Conservation (phyloP, 176 grass and related monocot species). For the Rhynchospora breviuscula region DNA sequence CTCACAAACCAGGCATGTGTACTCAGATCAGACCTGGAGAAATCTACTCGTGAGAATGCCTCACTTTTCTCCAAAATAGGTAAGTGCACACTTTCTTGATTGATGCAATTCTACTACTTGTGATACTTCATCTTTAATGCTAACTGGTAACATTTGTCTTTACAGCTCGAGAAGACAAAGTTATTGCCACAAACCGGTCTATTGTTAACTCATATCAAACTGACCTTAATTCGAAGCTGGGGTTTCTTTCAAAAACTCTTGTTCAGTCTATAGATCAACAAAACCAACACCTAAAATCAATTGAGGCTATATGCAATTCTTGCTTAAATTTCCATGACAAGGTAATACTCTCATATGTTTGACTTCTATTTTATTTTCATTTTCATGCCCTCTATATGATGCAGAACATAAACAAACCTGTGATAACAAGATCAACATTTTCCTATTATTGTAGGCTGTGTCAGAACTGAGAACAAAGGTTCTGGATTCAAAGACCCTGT, state of each 20-base stretch:
- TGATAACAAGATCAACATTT: conserved; percentile 4
- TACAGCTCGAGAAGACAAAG: conserved; percentile 73
- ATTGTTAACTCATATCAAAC: conserved; percentile 70
- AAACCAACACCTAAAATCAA: conserved; percentile 64
- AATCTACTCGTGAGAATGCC: conserved; percentile 70
- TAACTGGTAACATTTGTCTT: conserved; percentile 4
- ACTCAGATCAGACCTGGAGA: conserved; percentile 78
- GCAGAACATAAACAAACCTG: background rate
- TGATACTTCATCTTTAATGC: conserved; percentile 10
- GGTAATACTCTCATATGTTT: conserved; percentile 34
- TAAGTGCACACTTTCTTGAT: conserved; percentile 24
- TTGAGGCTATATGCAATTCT: conserved; percentile 72
- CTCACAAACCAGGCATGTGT: conserved; percentile 87
- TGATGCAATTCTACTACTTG: background rate
- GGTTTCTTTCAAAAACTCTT: conserved; percentile 63
- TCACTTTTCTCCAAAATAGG: conserved; percentile 86
- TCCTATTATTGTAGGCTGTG: conserved; percentile 45
- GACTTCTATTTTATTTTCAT: background rate
- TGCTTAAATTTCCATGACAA: conserved; percentile 83
- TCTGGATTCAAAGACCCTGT: conserved; percentile 66
- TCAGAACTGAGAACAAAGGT: conserved; percentile 76
- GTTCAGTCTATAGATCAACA: conserved; percentile 60
- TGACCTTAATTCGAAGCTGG: conserved; percentile 67
- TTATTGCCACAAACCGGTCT: conserved; percentile 65
- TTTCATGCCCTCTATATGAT: background rate